Base-by-base conservation (phyloP, 345 rosid species). In the Citrus trifoliata region DNA sequence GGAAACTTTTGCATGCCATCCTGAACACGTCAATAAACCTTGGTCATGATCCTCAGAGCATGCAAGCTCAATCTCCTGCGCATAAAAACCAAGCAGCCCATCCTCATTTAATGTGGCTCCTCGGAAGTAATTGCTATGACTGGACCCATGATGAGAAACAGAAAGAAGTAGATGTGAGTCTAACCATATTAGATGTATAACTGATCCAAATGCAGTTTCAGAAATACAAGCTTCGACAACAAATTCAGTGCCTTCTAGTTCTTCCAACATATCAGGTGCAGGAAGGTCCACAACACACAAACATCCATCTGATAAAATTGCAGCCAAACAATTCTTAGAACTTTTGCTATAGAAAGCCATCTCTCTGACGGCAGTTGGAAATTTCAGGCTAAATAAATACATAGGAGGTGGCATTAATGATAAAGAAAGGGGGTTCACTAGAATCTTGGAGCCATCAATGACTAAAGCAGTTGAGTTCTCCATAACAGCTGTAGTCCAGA, bases 371-470 rank as follows among this genome's bases (percentile, higher is more conserved):
- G 93, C 83, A 55, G 87, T 82, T 19, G 93, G 78, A 87, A 94
- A 93, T 72, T 84, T 89, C 63, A 94, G 88, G 88, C 87, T 88
- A 85, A 96, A 92, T 61, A 89, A 87, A 82, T 83, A 83, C 90
- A 96, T 83, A 76, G 98, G 98, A 82, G 97, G 98, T 4, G 99
- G 99, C 91, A 94, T 85, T 71, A 96, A 82, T 73, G 94, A 93
- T 83, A 91, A 65, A 81, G 91, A 87, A 69, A 96, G 93, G 25
- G 97, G 95, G 70, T 97, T 96, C 73, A 93, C 89, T 16, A 90
- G 94, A 63, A 96, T 82, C 86, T 84, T 91, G 81, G 87, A 79
- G 73, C 84, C 90, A 88, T 96, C 99, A 74, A 96, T 79, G 70
- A 93, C 93, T 68, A 94, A 86, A 10, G 98, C 97, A 64, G 85